Evolutionary conservation across 192 early-diverging fungal species (phyloP), one percentile per base, ranked within the genome.

Genomic region (Nowakowskiella sp.): DNA sequence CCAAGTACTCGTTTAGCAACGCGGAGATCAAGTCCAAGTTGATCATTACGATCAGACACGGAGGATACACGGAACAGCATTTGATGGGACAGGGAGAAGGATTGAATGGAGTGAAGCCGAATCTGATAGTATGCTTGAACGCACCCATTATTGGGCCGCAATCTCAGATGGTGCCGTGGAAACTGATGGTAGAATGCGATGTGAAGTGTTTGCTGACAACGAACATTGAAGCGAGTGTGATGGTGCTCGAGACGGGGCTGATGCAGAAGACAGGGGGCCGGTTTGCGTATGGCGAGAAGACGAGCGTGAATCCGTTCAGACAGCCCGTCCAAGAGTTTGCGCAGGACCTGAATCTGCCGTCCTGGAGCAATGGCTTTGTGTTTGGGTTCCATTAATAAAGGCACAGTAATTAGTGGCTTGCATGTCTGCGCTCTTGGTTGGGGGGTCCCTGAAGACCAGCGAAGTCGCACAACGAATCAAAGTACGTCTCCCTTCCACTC

Each of bases 311-410:
- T 44, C 71, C 71, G n/a, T 74, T 78, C 55, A 33, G 70, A 36
- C 76, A 74, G 60, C 76, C 76, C 1, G 62, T 73, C 6, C 69
- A 62, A 42, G 59, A 68, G 33, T 73, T 62, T 55, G 69, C 73
- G 61, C 61, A 61, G 44, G 71, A 72, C 26, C 64, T 68, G 6
- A 78, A 78, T 57, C 53, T 78, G 45, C 71, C 71, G 21, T 64
- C 66, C 7, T 74, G 76, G 76, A 61, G 53, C 30, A 78, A 78
- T 54, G 76, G 64, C 4, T 78, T 71, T 43, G 60, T 72, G 19
- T 64, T 58, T 65, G 76, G 64, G 36, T 39, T 39, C 36, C 36
- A 39, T 19, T 39, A 19, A 39, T 46, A 47, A n/a, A 19, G 6
- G n/a, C 42, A 36, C 10, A 2, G 44, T 24, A 9, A 24, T 10